These are phyloP conservation scores for Stagonosporopsis tanaceti DNA, from an alignment of 2,329 filamentous ascomycete genomes.

Conservation along the genomic window DNA sequence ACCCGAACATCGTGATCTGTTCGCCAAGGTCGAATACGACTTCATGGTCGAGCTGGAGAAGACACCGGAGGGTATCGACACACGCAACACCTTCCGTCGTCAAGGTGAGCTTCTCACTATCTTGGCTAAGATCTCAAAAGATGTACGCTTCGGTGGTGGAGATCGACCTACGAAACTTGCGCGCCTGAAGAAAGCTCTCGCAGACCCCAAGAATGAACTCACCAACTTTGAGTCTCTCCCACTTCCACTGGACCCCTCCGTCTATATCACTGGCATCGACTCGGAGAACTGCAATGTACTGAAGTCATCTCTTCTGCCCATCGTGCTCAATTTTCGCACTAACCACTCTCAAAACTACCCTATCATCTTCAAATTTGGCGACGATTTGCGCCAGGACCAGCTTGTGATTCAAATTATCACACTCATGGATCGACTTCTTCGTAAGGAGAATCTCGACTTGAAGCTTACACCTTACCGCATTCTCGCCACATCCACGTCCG, in stretches of 20 bases:
- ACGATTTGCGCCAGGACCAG: slow-evolving; percentile 95
- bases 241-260: slow-evolving; percentile 84
- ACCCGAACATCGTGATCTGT: slow-evolving; percentile 80
- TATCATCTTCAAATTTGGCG: slow-evolving; percentile 96
- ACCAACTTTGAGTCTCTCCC: slow-evolving; percentile 83
- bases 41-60: slow-evolving; percentile 90
- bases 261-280: slow-evolving; percentile 79
- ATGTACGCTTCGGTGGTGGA: slow-evolving; percentile 82
- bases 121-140: slow-evolving; percentile 85
- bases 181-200: slow-evolving; percentile 81
- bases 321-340: slow-evolving; percentile 91
- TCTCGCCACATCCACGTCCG: slow-evolving; percentile 86
- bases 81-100: slow-evolving; percentile 77
- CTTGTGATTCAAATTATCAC: slow-evolving; percentile 97
- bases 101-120: slow-evolving; percentile 91
- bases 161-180: slow-evolving; percentile 83
- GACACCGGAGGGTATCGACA: slow-evolving; percentile 72
- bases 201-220: slow-evolving; percentile 90
- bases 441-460: slow-evolving; percentile 94
- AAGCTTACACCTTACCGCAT: slow-evolving; percentile 97
- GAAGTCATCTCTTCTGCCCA: slow-evolving; percentile 91
- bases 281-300: slow-evolving; percentile 90
- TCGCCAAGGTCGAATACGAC: slow-evolving; percentile 91
- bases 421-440: slow-evolving; percentile 93
- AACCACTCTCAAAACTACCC: slow-evolving; percentile 79